Conservation (phyloP, 2,329 filamentous ascomycete species). For the Talaromyces sp. region DNA sequence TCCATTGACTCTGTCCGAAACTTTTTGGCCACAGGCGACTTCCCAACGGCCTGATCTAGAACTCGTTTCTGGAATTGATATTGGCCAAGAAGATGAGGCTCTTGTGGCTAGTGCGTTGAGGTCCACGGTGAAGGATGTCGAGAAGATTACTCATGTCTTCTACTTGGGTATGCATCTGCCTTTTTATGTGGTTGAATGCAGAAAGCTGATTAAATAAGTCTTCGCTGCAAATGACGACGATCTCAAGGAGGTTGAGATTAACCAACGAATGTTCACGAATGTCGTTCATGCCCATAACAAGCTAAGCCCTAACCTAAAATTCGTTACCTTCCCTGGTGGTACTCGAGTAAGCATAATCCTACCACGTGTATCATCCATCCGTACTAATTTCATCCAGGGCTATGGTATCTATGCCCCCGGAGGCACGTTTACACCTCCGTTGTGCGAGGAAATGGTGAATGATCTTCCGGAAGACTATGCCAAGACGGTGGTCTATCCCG, state of each 20-base stretch:
- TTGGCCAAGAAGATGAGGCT: background rate
- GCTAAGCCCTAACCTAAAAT: background rate
- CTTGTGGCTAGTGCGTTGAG: background rate
- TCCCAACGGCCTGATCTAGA: background rate
- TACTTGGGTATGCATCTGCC: background rate
- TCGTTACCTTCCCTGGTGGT: background rate
- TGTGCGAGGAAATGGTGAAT: background rate
- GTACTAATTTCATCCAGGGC: background rate
- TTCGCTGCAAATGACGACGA: background rate
- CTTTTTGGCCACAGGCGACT: background rate
- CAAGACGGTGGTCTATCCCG: constrained; percentile 32
- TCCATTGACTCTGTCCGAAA: background rate
- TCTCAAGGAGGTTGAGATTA: background rate
- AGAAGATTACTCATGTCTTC: background rate
- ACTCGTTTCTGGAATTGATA: background rate
- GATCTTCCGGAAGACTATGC: constrained; percentile 18
- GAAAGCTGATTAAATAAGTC: background rate
- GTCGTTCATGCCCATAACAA: background rate
- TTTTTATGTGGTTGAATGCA: background rate
- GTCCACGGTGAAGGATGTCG: background rate
- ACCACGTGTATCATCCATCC: background rate
- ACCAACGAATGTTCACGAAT: background rate
- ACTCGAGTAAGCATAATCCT: background rate
- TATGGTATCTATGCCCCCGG: background rate
- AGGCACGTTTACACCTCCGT: background rate